These are phyloP conservation scores for Pythium grandisporangium DNA, from an alignment of 352 stramenopile genomes.

Conservation along the genomic window DNA sequence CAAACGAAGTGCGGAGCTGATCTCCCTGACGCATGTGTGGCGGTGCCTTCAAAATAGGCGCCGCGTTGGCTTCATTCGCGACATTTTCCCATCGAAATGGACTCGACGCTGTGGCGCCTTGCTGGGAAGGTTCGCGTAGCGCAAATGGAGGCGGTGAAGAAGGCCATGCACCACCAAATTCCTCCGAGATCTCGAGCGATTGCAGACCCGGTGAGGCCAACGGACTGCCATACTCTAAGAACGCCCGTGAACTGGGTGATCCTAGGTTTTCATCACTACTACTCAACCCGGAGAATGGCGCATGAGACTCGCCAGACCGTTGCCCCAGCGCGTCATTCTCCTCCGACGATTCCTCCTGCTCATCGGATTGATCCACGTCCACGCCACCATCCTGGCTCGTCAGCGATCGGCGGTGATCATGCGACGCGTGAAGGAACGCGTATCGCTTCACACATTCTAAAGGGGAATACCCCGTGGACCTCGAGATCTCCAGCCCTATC, in stretches of 20 bases:
- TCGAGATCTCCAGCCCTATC: conserved; percentile 63
- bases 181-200: conserved; percentile 41
- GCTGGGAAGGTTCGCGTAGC: conserved; percentile 10
- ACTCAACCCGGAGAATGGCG: conserved; percentile 24
- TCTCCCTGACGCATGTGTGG: conserved; percentile 20
- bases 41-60: conserved; percentile 42
- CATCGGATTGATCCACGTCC: background rate
- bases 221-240: conserved; percentile 54
- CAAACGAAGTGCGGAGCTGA: conserved; percentile 21
- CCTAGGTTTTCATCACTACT: conserved; percentile 32
- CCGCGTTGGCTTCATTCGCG: conserved; percentile 50
- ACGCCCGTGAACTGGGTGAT: conserved; percentile 17
- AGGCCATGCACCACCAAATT: conserved; percentile 38
- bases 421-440: conserved; percentile 46
- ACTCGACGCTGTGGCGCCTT: conserved; percentile 14
- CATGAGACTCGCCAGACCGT: conserved; percentile 8
- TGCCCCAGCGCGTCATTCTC: conserved; percentile 17
- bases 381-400: conserved; percentile 9
- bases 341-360: conserved; percentile 5
- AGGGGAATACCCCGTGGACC: conserved; percentile 39
- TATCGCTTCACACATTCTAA: conserved; percentile 81
- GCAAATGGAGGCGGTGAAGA: conserved; percentile 67
- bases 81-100: conserved; percentile 62
- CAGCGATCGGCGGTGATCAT: conserved; percentile 24
- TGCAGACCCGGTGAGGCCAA: conserved; percentile 46